Conservation (phyloP, 495 filamentous ascomycete species). For the Pyrenula massariospora region DNA sequence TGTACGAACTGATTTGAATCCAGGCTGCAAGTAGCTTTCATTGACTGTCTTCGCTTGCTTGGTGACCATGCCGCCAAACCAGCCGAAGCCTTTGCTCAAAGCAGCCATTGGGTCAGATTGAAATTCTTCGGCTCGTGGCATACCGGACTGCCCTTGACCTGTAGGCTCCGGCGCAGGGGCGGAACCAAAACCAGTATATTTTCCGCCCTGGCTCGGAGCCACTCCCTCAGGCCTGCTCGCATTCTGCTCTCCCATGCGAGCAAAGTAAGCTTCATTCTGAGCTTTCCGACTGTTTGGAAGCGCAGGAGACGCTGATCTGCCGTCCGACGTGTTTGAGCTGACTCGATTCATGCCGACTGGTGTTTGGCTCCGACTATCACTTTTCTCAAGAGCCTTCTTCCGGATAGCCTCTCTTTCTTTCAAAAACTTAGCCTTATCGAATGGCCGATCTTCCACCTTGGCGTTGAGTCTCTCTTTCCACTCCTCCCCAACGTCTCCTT, state of each 20-base stretch:
- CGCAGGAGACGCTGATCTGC: conserved; percentile 7
- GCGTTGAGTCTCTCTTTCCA: conserved; percentile 83
- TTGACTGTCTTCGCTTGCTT: conserved; percentile 85
- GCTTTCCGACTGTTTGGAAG: conserved; percentile 33
- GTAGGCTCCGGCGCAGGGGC: conserved; percentile 33
- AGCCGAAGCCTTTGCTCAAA: conserved; percentile 84
- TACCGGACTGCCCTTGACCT: conserved; percentile 11
- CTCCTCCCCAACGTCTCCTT: conserved; percentile 80
- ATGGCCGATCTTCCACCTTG: conserved; percentile 77
- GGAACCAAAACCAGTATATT: conserved; percentile 83
- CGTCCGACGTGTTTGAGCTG: conserved; percentile 2
- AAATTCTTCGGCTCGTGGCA: conserved; percentile 68
- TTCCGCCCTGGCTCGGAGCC: conserved; percentile 81
- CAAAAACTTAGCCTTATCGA: conserved; percentile 37
- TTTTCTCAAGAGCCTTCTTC: conserved; percentile 17
- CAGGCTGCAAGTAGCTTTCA: conserved; percentile 75
- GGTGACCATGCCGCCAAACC: conserved; percentile 76
- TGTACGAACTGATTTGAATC: conserved; percentile 49
- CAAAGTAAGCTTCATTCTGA: conserved; percentile 82
- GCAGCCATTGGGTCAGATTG: conserved; percentile 84
- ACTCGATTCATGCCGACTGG: conserved; percentile 7
- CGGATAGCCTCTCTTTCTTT: conserved; percentile 7
- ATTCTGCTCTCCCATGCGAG: conserved; percentile 70
- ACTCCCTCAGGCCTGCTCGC: conserved; percentile 58
- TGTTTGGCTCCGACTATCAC: background rate